Evolutionary conservation across 139 green algal species (phyloP), one percentile per base, ranked within the genome.

Genomic region (Chlamydomonas asymmetrica): DNA sequence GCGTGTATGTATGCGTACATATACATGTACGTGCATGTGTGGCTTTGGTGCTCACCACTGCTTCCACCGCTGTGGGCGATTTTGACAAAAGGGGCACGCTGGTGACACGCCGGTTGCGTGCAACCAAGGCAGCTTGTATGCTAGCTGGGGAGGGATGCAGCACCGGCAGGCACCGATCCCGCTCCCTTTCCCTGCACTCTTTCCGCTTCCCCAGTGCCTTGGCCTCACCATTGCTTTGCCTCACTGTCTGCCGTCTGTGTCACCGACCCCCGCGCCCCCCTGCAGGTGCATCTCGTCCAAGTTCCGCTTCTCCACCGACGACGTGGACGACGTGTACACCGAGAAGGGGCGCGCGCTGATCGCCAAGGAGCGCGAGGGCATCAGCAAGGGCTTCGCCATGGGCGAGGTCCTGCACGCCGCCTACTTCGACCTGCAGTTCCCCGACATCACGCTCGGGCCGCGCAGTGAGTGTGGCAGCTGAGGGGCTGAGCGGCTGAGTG

Each of bases 251-350:
- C n/a, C n/a, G n/a, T n/a, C n/a, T n/a, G n/a, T 71, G 62, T 40
- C 64, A 83, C 63, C 48, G 64, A 29, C 74, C 74, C 60, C 65
- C 81, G 62, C 48, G n/a, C 32, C 45, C 71, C 39, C 16, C 22
- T 16, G 16, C 23, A 67, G 50, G 16, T 73, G 50, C 48, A 45
- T 67, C n/a, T 66, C 49, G 6, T 73, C 59, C 65, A 83, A 79
- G 61, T 85, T 77, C 79, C 78, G 74, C 29, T 91, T 89, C 66
- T 69, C 68, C 22, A 43, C 69, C 48, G 86, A 93, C 73, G 79
- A 88, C 34, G 82, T 89, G 8, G 90, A 94, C 49, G 90, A 94
- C 68, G 83, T 84, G 45, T 89, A 91, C 78, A 92, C 83, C 0
- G 80, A 87, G 37, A 86, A 86, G 73, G 79, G 79, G 13, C 79